phyloP scores from a whole-genome alignment of 257 asterid species.

The Cynanchum wilfordii region DNA sequence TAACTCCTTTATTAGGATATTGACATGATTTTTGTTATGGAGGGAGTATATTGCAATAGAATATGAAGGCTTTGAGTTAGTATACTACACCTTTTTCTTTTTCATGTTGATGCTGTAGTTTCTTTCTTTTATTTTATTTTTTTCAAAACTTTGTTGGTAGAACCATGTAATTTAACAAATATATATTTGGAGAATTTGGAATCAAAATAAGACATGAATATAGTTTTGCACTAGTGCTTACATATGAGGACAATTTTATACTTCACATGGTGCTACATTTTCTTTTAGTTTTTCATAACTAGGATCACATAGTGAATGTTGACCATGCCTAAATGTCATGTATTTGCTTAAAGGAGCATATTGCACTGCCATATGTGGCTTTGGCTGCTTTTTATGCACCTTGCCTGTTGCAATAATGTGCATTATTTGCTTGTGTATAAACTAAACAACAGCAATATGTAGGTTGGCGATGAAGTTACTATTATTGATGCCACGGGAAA shows the following conservation, averaged over 20 bases:
- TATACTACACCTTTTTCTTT: neutral
- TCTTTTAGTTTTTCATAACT: neutral
- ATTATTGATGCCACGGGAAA: constrained; percentile 87
- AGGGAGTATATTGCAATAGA: neutral
- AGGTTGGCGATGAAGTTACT: constrained; percentile 78
- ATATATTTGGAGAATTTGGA: neutral
- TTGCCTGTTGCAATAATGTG: neutral
- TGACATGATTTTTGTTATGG: too few relatives aligned
- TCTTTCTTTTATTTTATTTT: neutral
- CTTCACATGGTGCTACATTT: neutral
- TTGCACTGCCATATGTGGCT: too few relatives aligned
- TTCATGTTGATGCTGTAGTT: neutral
- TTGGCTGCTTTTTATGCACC: neutral
- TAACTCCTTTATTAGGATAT: too few relatives aligned
- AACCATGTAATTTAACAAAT: neutral
- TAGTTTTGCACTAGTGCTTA: neutral
- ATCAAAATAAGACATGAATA: neutral
- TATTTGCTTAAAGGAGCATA: too few relatives aligned
- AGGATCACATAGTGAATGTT: too few relatives aligned
- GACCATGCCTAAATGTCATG: too few relatives aligned
- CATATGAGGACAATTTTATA: neutral
- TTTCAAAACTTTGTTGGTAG: too few relatives aligned
- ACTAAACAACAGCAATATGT: constrained; percentile 25
- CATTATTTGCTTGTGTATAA: neutral
- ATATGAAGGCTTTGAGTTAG: neutral